Conservation (phyloP, 2,329 filamentous ascomycete species). For the Coccinonectria pachysandricola region DNA sequence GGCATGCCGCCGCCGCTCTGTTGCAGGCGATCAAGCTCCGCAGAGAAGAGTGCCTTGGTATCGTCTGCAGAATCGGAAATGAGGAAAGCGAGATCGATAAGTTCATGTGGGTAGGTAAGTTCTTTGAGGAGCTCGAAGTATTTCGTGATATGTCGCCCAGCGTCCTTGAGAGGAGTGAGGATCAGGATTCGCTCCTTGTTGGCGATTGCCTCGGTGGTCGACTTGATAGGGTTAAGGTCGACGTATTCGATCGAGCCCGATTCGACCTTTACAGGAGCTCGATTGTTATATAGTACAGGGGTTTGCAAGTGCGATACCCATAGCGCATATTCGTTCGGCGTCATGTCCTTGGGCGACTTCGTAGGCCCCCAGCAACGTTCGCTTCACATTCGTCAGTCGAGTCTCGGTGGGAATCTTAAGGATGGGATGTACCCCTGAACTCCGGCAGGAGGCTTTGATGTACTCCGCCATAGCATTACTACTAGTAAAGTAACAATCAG, state of each 20-base stretch:
- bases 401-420: too few species aligned
- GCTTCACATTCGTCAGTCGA: conserved; percentile 36
- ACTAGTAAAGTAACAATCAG: too few species aligned
- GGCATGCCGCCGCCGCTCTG: conserved; percentile 67
- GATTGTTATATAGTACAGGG: conserved; percentile 93
- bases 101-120: conserved; percentile 84
- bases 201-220: conserved; percentile 64
- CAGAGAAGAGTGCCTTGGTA: conserved; percentile 74
- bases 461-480: too few species aligned
- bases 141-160: conserved; percentile 68
- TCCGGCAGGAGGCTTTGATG: too few species aligned
- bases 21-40: conserved; percentile 83
- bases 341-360: conserved; percentile 95
- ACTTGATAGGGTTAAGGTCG: conserved; percentile 75
- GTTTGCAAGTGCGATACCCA: conserved; percentile 87
- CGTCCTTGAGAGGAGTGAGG: conserved; percentile 86
- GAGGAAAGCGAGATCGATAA: conserved; percentile 92
- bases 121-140: conserved; percentile 90
- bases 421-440: not conserved
- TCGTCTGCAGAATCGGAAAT: conserved; percentile 89
- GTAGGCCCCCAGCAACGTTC: conserved; percentile 96
- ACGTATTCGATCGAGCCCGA: conserved; percentile 66
- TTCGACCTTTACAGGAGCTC: conserved; percentile 78
- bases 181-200: conserved; percentile 87
- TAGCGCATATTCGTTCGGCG: conserved; percentile 75